phyloP scores from a whole-genome alignment of 441 rosid genomes.

The Populus tomentosa region DNA sequence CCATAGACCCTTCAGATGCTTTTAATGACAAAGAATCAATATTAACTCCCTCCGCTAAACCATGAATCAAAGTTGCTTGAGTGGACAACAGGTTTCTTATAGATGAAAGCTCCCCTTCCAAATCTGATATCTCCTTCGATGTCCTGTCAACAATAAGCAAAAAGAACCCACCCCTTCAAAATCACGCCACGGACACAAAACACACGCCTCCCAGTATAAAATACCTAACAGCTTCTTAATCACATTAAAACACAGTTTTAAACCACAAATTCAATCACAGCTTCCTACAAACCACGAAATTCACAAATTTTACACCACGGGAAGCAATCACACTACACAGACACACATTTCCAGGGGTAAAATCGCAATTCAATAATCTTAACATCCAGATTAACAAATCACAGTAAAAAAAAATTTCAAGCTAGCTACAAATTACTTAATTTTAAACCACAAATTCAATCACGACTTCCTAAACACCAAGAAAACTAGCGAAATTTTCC shows the following conservation, averaged over 20 bases:
- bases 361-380: not conserved
- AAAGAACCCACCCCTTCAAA: slow-evolving; percentile 3
- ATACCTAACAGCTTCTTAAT: not conserved
- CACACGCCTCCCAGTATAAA: not conserved
- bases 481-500: not conserved
- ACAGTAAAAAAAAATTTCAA: not conserved
- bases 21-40: slow-evolving; percentile 47
- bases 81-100: slow-evolving; percentile 91
- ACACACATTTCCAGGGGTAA: not conserved
- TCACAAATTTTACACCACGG: not conserved
- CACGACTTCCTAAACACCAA: not conserved
- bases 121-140: slow-evolving; percentile 96
- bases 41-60: slow-evolving; percentile 83
- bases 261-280: not conserved
- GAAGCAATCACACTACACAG: not conserved
- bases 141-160: slow-evolving; percentile 49
- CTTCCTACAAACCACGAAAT: not conserved
- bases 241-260: not conserved
- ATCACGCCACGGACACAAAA: not conserved
- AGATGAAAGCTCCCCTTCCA: slow-evolving; percentile 95
- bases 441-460: not conserved
- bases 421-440: not conserved
- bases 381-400: not conserved
- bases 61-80: slow-evolving; percentile 90
- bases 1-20: slow-evolving; percentile 39